These are phyloP conservation scores for Ascoidea tarda DNA, from an alignment of 805 yeast species.

Conservation along the genomic window DNA sequence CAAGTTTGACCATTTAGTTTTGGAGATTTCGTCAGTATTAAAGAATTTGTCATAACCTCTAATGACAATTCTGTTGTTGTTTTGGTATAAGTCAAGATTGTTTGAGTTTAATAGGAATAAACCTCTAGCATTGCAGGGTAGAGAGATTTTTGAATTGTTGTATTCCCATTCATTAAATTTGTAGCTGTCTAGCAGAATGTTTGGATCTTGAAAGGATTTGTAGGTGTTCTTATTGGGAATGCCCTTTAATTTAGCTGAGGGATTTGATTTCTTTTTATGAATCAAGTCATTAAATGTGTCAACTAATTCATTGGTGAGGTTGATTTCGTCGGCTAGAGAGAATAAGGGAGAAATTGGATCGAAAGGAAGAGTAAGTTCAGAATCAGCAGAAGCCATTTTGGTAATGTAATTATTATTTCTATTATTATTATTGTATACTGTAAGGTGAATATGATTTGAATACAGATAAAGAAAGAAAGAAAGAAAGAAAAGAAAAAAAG, in stretches of 20 bases:
- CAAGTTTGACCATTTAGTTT: conserved; percentile 37
- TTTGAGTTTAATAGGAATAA: conserved; percentile 40
- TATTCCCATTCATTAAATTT: conserved; percentile 88
- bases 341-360: background rate
- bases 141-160: conserved; percentile 29
- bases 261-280: too few relatives aligned
- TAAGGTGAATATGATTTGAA: too few relatives aligned
- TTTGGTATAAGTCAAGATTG: conserved; percentile 7
- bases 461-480: too few relatives aligned
- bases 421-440: too few relatives aligned
- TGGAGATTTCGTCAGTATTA: conserved; percentile 52
- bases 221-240: background rate
- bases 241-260: background rate
- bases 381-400: too few relatives aligned
- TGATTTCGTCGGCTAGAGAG: background rate
- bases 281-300: too few relatives aligned
- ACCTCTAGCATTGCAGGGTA: conserved; percentile 79
- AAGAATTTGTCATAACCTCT: conserved; percentile 95
- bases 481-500: too few relatives aligned
- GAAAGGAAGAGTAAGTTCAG: background rate
- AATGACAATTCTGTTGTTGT: conserved; percentile 33
- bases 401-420: too few relatives aligned
- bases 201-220: background rate
- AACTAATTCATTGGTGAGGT: background rate
- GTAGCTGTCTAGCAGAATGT: conserved; percentile 30